Evolutionary conservation across 2,329 filamentous ascomycete genomes (phyloP), one percentile per base, ranked within the genome.

Genomic region (Sphaerostilbella broomeana): DNA sequence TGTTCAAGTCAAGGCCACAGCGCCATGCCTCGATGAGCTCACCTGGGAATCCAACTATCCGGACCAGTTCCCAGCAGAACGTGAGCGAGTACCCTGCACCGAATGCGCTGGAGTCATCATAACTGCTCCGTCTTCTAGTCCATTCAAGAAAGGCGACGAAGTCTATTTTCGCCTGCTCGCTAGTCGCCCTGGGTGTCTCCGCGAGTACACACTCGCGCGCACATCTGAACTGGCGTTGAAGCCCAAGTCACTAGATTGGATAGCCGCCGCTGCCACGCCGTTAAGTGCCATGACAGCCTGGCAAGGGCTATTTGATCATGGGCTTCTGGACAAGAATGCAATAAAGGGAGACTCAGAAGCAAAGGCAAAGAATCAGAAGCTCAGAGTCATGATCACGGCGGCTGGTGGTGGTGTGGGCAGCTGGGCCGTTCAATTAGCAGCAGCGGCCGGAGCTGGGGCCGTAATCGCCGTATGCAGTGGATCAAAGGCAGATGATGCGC

Each of bases 91-190:
- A 9, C 58, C 59, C 4, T 53, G 63, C 43, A 60, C 62, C 22
- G 65, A 68, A 47, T 48, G 63, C 19, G 52, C 62, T 4, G 64
- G 64, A 4, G 53, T 55, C n/a, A 58, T 68, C n/a, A 55, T 60
- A 13, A 43, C 48, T 2, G 51, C 57, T 2, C 53, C 59, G 5
- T 50, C 51, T n/a, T 43, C 44, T 4, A 42, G 42, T 11, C 42
- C 49, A n/a, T 67, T 68, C 46, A 49, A 51, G 10, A 35, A 51
- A 1, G 64, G 62, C 4, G 55, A 60, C 34, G 52, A 60, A 37
- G 57, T 65, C 15, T 64, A 55, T 41, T 58, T 51, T 19, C 56
- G 59, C 25, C 53, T 55, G 5, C 40, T 47, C 6, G 54, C 58
- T 4, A 35, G 30, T 1, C 44, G 49, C 11, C 47, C 56, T 0